phyloP scores from a whole-genome alignment of 2,329 filamentous ascomycete genomes.

The Triangularia setosa region DNA sequence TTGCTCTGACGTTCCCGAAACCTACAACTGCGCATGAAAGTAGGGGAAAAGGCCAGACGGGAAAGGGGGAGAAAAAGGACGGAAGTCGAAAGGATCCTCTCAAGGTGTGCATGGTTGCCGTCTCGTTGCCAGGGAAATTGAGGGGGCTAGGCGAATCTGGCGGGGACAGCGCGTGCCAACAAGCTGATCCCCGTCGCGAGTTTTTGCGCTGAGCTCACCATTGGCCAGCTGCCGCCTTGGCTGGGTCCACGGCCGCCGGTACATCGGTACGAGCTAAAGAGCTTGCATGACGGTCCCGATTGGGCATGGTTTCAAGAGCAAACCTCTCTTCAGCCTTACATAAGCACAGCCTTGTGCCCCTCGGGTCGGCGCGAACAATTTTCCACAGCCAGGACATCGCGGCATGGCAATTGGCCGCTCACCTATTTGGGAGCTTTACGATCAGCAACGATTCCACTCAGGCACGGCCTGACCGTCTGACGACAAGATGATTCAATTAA shows the following conservation, averaged over 20 bases:
- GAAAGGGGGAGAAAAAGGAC: neutral
- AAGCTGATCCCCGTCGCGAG: neutral
- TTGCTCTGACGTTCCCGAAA: neutral
- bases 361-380: slow-evolving; percentile 19
- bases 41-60: neutral
- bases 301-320: neutral
- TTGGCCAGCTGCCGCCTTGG: slow-evolving; percentile 11
- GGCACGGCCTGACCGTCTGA: slow-evolving; percentile 21
- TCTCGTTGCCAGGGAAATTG: slow-evolving; percentile 25
- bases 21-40: neutral
- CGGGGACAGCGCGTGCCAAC: slow-evolving; percentile 11
- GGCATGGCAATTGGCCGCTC: slow-evolving; percentile 13
- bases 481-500: slow-evolving; percentile 84
- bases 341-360: slow-evolving; percentile 13
- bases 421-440: slow-evolving; percentile 8
- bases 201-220: slow-evolving; percentile 15
- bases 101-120: neutral
- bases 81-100: neutral
- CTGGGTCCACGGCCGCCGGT: slow-evolving; percentile 9
- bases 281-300: slow-evolving; percentile 13
- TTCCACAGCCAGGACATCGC: slow-evolving; percentile 17
- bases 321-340: slow-evolving; percentile 12
- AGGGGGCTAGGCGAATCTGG: slow-evolving; percentile 23
- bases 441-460: slow-evolving; percentile 5
- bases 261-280: slow-evolving; percentile 8